phyloP scores from a whole-genome alignment of 768 basidiomycete genomes.

The Dacryopinax spathularia region DNA sequence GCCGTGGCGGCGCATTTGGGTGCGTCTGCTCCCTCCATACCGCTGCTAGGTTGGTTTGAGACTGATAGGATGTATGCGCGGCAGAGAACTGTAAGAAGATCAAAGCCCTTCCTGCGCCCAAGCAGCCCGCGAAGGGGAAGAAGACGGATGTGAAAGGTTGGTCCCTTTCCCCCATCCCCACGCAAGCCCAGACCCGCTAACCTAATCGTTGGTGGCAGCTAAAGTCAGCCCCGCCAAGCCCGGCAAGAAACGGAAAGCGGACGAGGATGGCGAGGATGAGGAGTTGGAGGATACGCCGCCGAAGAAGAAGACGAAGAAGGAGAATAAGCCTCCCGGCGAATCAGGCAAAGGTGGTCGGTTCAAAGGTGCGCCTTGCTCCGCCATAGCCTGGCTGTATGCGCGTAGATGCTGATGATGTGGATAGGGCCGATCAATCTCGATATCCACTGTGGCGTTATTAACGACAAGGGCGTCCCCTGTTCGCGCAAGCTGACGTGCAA shows the following conservation, averaged over 20 bases:
- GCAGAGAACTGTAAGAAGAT: conserved; percentile 50
- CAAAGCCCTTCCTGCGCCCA: conserved; percentile 32
- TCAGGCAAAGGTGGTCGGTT: conserved; percentile 65
- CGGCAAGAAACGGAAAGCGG: conserved; percentile 57
- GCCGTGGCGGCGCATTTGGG: conserved; percentile 63
- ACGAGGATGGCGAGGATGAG: conserved; percentile 48
- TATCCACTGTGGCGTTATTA: conserved; percentile 91
- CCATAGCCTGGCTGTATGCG: too few relatives aligned
- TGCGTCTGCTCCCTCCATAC: conserved; percentile 25
- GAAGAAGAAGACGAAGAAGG: conserved; percentile 49
- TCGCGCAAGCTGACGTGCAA: conserved; percentile 95
- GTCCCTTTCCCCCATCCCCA: conserved; percentile 3
- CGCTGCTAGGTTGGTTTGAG: conserved; percentile 1
- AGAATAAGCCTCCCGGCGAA: conserved; percentile 38
- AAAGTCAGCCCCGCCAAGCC: conserved; percentile 17
- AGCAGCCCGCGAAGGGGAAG: conserved; percentile 47
- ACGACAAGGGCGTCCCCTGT: conserved; percentile 84
- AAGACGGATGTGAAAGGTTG: conserved; percentile 26
- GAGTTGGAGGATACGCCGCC: conserved; percentile 46
- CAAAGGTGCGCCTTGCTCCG: conserved; percentile 31
- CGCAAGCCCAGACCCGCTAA: conserved; percentile 3
- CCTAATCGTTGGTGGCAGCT: conserved; percentile 8
- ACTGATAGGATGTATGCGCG: background rate
- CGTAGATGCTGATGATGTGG: background rate
- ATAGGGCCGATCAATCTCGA: conserved; percentile 77